Evolutionary conservation across 441 rosid species (phyloP).

Genomic region (Aleurites moluccanus): DNA sequence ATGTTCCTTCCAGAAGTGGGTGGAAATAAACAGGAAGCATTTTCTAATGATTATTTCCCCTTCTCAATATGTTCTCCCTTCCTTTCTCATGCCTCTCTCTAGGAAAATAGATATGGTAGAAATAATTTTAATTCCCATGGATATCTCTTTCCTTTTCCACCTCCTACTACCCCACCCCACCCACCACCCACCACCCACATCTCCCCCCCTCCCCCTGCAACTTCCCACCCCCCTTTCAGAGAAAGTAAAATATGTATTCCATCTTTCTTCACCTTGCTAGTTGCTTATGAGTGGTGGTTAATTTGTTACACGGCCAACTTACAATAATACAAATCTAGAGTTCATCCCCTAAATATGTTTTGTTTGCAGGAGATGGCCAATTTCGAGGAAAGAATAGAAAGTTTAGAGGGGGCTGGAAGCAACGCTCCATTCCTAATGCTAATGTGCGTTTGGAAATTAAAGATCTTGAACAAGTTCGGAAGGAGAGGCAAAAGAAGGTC

Average conservation of each 20-base stretch:
- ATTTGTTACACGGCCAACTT: neutral
- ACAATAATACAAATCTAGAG: neutral
- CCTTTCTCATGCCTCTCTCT: neutral
- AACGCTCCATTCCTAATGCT: slow-evolving; percentile 59
- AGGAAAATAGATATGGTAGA: neutral
- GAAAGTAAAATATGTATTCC: too few species aligned
- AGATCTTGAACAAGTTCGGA: slow-evolving; percentile 84
- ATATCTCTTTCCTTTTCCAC: neutral
- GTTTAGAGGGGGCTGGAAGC: slow-evolving; percentile 48
- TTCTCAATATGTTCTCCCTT: neutral
- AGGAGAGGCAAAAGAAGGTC: slow-evolving; percentile 83
- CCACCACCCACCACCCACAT: too few species aligned
- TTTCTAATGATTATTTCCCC: neutral
- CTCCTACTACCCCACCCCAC: too few species aligned
- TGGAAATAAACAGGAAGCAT: neutral
- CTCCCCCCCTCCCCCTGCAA: too few species aligned
- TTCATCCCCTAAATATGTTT: neutral
- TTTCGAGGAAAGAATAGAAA: slow-evolving; percentile 40
- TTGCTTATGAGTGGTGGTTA: neutral
- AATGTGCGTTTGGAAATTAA: slow-evolving; percentile 82
- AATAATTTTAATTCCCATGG: neutral
- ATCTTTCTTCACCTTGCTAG: neutral
- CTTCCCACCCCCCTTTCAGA: too few species aligned
- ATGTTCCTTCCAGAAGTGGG: neutral
- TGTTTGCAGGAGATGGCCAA: slow-evolving; percentile 40